Evolutionary conservation across 2,329 filamentous ascomycete species (phyloP).

Genomic region (Paraconiothyrium brasiliense): DNA sequence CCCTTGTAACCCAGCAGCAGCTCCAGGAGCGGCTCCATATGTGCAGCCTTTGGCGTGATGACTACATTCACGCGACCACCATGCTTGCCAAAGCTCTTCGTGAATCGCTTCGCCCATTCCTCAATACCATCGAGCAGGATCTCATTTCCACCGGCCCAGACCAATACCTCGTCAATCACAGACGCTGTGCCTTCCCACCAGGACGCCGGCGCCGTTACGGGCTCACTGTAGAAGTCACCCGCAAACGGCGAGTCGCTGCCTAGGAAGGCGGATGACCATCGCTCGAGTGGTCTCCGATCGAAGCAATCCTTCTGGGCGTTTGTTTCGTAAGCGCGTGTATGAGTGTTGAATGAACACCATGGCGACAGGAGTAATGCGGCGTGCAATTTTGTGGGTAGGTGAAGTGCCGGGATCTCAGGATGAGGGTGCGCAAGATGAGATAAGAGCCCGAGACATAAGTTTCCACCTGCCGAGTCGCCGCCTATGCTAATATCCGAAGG

Average conservation of each 20-base stretch:
- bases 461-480: constrained; percentile 66
- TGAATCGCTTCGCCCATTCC: constrained; percentile 59
- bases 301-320: constrained; percentile 65
- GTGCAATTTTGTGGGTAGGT: constrained; percentile 55
- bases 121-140: constrained; percentile 65
- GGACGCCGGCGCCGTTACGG: constrained; percentile 56
- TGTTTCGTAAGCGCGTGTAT: constrained; percentile 52
- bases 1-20: constrained; percentile 50
- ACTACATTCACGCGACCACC: constrained; percentile 46
- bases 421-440: constrained; percentile 67
- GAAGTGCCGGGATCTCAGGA: constrained; percentile 57
- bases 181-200: constrained; percentile 64
- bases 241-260: constrained; percentile 56
- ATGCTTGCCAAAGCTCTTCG: constrained; percentile 47
- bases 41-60: constrained; percentile 49
- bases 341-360: constrained; percentile 64
- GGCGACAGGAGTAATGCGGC: constrained; percentile 66
- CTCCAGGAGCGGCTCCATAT: constrained; percentile 56
- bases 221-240: constrained; percentile 63
- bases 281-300: constrained; percentile 47
- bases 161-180: constrained; percentile 58
- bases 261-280: constrained; percentile 62
- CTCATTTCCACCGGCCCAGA: constrained; percentile 66
- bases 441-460: constrained; percentile 56
- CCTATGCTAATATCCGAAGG: constrained; percentile 56